Base-by-base conservation (phyloP, 495 filamentous ascomycete species). In the Lophium mytilinum region DNA sequence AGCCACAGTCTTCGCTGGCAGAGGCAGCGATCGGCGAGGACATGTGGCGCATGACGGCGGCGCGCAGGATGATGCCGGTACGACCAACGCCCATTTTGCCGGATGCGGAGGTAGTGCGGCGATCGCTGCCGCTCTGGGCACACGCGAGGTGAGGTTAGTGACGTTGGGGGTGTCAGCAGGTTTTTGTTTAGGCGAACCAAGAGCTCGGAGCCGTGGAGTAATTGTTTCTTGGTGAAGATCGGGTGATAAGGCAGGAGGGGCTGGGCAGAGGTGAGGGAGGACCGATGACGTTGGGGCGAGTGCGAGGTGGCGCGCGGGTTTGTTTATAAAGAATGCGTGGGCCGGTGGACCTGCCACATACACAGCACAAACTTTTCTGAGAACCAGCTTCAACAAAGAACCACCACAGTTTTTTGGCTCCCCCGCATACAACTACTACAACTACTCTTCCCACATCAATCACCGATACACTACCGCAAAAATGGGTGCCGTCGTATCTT, bases 401-500 rank as follows among this genome's bases (percentile, higher is more conserved):
- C 45, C 45, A 41, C 39, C 17, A 12, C 4, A 17, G n/a, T 12
- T 19, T 9, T 18, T 34, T 12, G 40, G 2, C 37, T 17, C 1
- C 33, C 10, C 10, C 15, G 17, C 15, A 42, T 17, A n/a, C 58
- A 4, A 46, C 40, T 36, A 56, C 42, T 19, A 41, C 39, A 41
- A 17, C 39, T 14, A 30, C 24, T 30, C 24, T 30, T 30, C 24
- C 24, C 6, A 30, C 24, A 3, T 30, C 24, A 30, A 2, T 30
- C 2, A 30, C 2, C 24, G 30, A 42, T 42, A 9, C 40, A 58
- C 57, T 37, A 61, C 67, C 53, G 59, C 69, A 77, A 88, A 75
- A 68, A 97, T 97, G 92, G 92, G 92, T 76, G 91, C 88, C 75
- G 88, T 96, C 71, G 80, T 94, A 57, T 95, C 90, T 73, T 96